Base-by-base conservation (phyloP, 805 yeast species). In the Metschnikowia bowlesiae region DNA sequence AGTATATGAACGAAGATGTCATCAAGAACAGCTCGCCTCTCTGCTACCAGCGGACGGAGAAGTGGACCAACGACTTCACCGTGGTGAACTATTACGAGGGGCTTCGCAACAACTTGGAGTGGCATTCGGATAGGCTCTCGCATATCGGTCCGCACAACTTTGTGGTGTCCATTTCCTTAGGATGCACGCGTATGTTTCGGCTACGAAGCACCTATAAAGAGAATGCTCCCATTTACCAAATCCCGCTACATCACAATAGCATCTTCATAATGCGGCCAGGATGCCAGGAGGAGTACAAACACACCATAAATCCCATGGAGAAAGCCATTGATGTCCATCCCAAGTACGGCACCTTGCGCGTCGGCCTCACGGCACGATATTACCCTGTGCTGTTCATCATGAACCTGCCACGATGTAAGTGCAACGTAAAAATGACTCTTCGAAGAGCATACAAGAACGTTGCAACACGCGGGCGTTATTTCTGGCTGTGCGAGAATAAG, bases 71-170 rank as follows among this genome's bases (percentile, higher is more conserved):
- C 13, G 76, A 78, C 48, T 64, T 79, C 10, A 80, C 82, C 22
- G 73, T 85, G 4, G 78, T 79, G 16, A 87, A 87, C 57, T 67
- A 70, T 47, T 87, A 81, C 63, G 76, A 74, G 6, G 66, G 69
- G 5, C 71, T 76, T 8, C 65, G 70, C 5, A 78, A 78, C 52
- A 71, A 81, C 52, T 73, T 87, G 32, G 89, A 85, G 45, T 86
- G 84, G 81, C 95, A 87, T 62, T 82, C 90, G 2, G 96, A 87
- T 63, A 77, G 87, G 50, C 63, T 87, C 53, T 83, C 89, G 0
- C 74, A 82, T 45, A 74, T 86, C 22, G 96, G 95, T 0, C 91
- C 94, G 0, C 79, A 83, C 50, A 82, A 87, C 5, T 73, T 74
- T 36, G 81, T 88, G 44, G 89, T 84, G 0, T 82, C 91, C 1